Conservation (phyloP, 1,284 basidiomycete species). For the Pseudozyma pruni region DNA sequence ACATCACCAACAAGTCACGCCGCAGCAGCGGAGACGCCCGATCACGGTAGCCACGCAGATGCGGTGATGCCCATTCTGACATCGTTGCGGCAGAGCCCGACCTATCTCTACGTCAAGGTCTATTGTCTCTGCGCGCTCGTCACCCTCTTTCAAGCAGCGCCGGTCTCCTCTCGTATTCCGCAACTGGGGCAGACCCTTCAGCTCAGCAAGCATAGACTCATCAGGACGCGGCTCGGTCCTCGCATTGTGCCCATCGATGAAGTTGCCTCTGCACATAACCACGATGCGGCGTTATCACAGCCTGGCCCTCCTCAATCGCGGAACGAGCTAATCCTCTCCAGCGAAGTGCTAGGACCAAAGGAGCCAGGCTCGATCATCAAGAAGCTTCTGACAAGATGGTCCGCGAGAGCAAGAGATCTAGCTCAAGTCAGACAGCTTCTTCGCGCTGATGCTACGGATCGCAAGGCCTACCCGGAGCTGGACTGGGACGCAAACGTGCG, state of each 20-base stretch:
- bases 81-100: constrained; percentile 55
- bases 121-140: constrained; percentile 62
- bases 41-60: constrained; percentile 7
- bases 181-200: constrained; percentile 32
- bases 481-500: constrained; percentile 58
- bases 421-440: constrained; percentile 48
- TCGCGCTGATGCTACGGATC: constrained; percentile 31
- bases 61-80: constrained; percentile 50
- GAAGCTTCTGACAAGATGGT: constrained; percentile 48
- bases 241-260: constrained; percentile 38
- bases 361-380: constrained; percentile 19
- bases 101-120: constrained; percentile 63
- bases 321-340: constrained; percentile 38
- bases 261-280: not conserved
- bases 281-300: not conserved
- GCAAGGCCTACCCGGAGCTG: constrained; percentile 58
- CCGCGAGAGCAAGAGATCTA: constrained; percentile 48
- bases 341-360: constrained; percentile 33
- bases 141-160: constrained; percentile 59
- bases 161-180: constrained; percentile 56
- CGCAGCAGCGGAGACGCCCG: not conserved
- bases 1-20: constrained; percentile 1
- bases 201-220: constrained; percentile 33
- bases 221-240: constrained; percentile 27
- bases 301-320: not conserved